Evolutionary conservation across 805 yeast genomes (phyloP).

Genomic region (Kodamaea nitidulidarum): DNA sequence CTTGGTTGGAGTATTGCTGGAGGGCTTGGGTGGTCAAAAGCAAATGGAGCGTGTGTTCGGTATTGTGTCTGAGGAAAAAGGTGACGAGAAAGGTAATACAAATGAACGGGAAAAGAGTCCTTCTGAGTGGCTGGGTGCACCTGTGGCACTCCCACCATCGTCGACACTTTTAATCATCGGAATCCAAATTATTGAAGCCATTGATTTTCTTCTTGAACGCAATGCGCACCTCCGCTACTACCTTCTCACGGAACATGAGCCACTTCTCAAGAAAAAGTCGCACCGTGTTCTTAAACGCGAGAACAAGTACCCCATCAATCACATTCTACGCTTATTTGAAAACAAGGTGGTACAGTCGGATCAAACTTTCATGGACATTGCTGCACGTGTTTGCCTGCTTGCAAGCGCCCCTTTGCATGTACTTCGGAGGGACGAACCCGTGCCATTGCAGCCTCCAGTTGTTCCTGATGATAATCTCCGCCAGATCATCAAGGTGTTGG

Average conservation of each 20-base stretch:
- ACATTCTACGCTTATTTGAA: conserved; percentile 58
- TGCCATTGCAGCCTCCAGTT: conserved; percentile 42
- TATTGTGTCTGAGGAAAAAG: conserved; percentile 51
- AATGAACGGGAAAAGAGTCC: no score
- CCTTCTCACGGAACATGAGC: conserved; percentile 72
- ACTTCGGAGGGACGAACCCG: conserved; percentile 3
- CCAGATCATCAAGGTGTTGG: conserved; percentile 60
- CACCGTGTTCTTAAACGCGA: conserved; percentile 31
- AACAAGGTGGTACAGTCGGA: conserved; percentile 66
- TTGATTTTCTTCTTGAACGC: conserved; percentile 65
- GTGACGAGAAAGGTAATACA: conserved; percentile 5
- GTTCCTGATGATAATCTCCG: conserved; percentile 55
- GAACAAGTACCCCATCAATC: conserved; percentile 68
- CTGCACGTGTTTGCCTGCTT: conserved; percentile 71
- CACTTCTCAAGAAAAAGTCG: conserved; percentile 28
- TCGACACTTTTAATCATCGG: conserved; percentile 70
- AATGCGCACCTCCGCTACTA: conserved; percentile 67
- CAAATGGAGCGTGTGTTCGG: conserved; percentile 60
- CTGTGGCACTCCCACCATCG: conserved; percentile 45
- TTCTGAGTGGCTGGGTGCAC: conserved; percentile 8
- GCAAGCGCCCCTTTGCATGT: conserved; percentile 68
- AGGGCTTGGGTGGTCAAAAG: conserved; percentile 61
- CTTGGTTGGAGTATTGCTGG: conserved; percentile 65
- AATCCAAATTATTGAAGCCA: conserved; percentile 69
- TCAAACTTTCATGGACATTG: conserved; percentile 67